Base-by-base conservation (phyloP, 2,329 filamentous ascomycete genomes). In the Dendryphion nanum region DNA sequence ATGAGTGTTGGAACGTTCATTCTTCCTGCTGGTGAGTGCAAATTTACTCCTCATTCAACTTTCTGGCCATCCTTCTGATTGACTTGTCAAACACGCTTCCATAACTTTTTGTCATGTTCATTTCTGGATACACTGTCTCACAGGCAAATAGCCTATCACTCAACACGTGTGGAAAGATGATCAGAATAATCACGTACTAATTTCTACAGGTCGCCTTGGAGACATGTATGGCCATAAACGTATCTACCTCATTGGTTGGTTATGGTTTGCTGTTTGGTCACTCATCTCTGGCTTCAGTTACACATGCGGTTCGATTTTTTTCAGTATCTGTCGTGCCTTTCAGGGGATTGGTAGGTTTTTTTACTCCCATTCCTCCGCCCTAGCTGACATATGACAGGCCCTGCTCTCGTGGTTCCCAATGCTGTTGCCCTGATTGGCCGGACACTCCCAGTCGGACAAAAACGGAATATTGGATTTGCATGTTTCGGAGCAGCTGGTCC, bases 401-500 rank as follows among this genome's bases (percentile, higher is more conserved):
- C 79, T 1, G 79, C 81, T 1, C 66, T 86, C 19, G 68, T 74
- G 6, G 66, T 85, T 16, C 82, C 83, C 1, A 86, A 83, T 41
- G 79, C 72, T 0, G 63, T 85, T 16, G 81, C 81, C 5, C 69
- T 86, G 15, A 63, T 85, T 1, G 81, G 79, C 2, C 66, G 68
- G 0, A 71, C 73, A 0, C 83, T 82, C 43, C 65, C 70, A 0
- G 74, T 76, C 0, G 79, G 81, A 1, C 67, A 64, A 34, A 69
- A 74, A 40, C 82, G 82, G 55, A 74, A 78, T 37, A 75, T 83
- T 56, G 72, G 76, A 2, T 82, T 86, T 45, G 59, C 68, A 0
- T 50, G 70, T 26, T 77, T 76, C 38, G 74, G 71, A 5, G 71
- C 70, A 0, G 63, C 60, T 21, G 73, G 72, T 2, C 74, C 74